Percentiles rank a stretch among this genome's conserved stretches.
phyloP scores from a whole-genome alignment of 148 eudicot genomes.

The Rhododendron molle region DNA sequence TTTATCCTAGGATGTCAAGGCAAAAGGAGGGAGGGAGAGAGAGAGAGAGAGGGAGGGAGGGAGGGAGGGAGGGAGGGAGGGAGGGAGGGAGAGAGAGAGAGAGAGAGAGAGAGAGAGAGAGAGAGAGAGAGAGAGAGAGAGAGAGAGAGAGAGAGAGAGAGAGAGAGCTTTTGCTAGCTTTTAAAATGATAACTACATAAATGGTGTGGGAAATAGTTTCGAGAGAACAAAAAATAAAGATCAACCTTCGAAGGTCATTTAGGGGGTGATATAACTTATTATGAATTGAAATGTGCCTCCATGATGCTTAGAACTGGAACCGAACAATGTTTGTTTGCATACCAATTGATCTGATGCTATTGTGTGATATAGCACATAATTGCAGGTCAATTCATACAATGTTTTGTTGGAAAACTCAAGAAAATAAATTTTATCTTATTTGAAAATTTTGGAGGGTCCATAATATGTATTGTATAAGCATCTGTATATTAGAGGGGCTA shows the following conservation, averaged over 20 bases:
- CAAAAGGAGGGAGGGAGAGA: no score
- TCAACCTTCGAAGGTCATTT: not conserved
- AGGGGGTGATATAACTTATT: not conserved
- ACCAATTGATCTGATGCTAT: not conserved
- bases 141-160: no score
- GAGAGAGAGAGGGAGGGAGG: no score
- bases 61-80: no score
- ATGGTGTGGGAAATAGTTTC: not conserved
- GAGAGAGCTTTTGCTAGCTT: not conserved
- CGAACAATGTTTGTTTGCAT: not conserved
- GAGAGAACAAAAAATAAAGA: no score
- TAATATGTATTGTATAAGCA: not conserved
- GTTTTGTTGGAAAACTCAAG: not conserved
- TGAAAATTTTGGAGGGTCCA: not conserved
- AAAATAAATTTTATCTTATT: not conserved
- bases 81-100: no score
- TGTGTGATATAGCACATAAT: not conserved
- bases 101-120: no score
- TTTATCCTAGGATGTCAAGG: not conserved
- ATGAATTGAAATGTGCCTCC: not conserved
- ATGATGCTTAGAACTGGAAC: not conserved
- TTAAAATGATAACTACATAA: not conserved
- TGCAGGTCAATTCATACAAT: not conserved
- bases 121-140: no score
- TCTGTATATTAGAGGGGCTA: not conserved